Evolutionary conservation across 768 basidiomycete species (phyloP), one percentile per base, ranked within the genome.

Genomic region (Gloeostereum incarnatum): DNA sequence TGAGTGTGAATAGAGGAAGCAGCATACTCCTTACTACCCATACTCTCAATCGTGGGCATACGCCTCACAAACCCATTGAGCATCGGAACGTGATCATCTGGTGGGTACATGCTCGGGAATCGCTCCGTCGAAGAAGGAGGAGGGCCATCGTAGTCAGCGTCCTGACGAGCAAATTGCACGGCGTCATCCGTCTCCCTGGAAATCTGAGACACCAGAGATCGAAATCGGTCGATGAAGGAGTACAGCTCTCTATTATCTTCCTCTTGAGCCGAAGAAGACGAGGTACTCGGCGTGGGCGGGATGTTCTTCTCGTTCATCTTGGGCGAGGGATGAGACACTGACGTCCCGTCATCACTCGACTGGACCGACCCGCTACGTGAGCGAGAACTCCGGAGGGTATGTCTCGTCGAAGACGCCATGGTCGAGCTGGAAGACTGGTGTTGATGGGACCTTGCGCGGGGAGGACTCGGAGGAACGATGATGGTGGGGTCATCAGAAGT

Each of bases 11-110:
- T 53, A 54, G n/a, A 52, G 46, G 34, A 60, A 53, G 42, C 58
- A 60, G 26, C 52, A 57, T 35, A 62, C 49, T 88, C 84, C 36
- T 72, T 68, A 13, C 78, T 81, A 27, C 81, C 83, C 54, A 86
- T 66, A 30, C 75, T 78, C 53, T 86, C 82, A 44, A 87, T 87
- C 20, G 85, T 87, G 14, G 82, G 78, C 84, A 88, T 85, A 26
- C 85, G 79, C 36, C 71, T 66, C 31, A 87, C 68, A 48, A 65
- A 72, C 17, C 70, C 65, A 38, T 82, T 80, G 39, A 88, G 60
- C 35, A 87, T 66, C 5, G 67, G 68, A 21, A 85, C 61, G 38
- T 70, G 65, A 40, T 70, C 66, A 26, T 73, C 73, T 16, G 66
- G 61, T 14, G 62, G 61, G 47, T 67, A 68, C n/a, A n/a, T n/a